Evolutionary conservation across 768 basidiomycete species (phyloP).

Genomic region (Russula foetens): DNA sequence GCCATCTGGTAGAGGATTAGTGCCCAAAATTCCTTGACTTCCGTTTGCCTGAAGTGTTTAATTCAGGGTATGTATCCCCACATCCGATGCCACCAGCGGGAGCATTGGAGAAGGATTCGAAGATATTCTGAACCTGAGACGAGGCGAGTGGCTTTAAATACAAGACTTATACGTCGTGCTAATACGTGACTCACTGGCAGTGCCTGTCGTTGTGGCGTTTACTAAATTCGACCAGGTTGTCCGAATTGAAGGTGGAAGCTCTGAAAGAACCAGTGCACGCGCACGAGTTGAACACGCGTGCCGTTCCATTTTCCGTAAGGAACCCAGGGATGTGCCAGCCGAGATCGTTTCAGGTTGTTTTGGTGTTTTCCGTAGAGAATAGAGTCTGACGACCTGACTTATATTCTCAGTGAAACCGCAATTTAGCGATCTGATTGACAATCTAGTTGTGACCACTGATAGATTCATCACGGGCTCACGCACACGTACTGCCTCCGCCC

Average conservation of each 20-base stretch:
- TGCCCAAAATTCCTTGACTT: not conserved
- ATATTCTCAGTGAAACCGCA: too few species aligned
- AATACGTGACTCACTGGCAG: not conserved
- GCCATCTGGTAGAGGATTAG: not conserved
- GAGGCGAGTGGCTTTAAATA: not conserved
- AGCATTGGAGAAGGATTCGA: too few species aligned
- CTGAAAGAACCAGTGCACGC: not conserved
- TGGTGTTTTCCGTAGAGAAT: not conserved
- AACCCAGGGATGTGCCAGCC: not conserved
- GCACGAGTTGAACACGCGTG: not conserved
- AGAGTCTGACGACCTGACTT: too few species aligned
- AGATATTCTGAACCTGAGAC: not conserved
- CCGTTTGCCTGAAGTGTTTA: not conserved
- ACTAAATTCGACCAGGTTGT: not conserved
- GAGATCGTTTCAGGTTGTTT: not conserved
- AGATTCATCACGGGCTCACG: too few species aligned
- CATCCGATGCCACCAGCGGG: not conserved
- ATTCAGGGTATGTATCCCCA: constrained; percentile 1
- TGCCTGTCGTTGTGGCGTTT: not conserved
- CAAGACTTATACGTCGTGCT: not conserved
- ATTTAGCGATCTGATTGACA: too few species aligned
- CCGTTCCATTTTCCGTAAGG: not conserved
- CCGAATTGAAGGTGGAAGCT: not conserved
- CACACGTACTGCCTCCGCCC: too few species aligned
- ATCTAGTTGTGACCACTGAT: too few species aligned